Base-by-base conservation (phyloP, 768 basidiomycete genomes). In the Collybiopsis luxurians region DNA sequence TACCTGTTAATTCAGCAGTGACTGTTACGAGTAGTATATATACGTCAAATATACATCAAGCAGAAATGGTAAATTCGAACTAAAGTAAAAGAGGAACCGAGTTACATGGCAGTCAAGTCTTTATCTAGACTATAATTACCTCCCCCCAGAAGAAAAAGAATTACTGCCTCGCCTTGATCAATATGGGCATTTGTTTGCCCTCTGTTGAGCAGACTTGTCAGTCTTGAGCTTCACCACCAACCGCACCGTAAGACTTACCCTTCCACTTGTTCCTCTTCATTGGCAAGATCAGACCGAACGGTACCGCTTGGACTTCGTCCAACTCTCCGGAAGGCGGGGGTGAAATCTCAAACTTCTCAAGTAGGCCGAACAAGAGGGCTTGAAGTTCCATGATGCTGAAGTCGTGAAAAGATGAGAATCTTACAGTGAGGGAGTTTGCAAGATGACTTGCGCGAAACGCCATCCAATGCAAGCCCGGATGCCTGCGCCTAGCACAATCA, bases 261-360 rank as follows among this genome's bases (percentile, higher is more conserved):
- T 36, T 11, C 38, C 51, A 53, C 24, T 44, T 40, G 2, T 24
- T 27, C 17, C 38, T 45, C 19, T 31, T 54, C 53, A 54, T 42
- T 30, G 53, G 53, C 4, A 44, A 28, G n/a, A 54, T 42, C 3
- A 54, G 40, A 4, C 53, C 53, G n/a, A 31, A 24, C 19, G 53
- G 53, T 11, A 54, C 39, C n/a, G 21, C 26, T 26, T 46, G 55
- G 15, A 56, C 40, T 24, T 44, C 42, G 36, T 56, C 55, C 21
- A 56, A 36, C 17, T 34, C 48, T 28, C 50, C 58, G 3, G 31
- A 34, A 5, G 36, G 38, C 24, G 49, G 34, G 28, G 39, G 73
- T 72, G 71, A 51, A 53, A 77, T 70, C 56, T 76, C 69, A 53
- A 78, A 75, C 57, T 71, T 67, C 13, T 67, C 62, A n/a, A 78